Conservation (phyloP, 1,284 basidiomycete species). For the Ceratobasidium sp. region DNA sequence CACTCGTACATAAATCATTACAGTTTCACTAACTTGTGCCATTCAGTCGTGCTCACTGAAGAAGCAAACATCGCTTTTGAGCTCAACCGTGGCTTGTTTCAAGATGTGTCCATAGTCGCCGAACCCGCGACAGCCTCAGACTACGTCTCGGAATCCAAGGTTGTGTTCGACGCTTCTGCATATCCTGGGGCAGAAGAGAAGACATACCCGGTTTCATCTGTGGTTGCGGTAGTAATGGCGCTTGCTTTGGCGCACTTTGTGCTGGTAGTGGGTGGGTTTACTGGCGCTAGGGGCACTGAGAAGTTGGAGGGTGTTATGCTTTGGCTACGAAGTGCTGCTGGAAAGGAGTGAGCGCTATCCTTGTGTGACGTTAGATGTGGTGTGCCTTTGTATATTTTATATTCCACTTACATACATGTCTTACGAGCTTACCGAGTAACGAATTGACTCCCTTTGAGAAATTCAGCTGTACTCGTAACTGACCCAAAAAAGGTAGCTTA, state of each 20-base stretch:
- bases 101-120: slow-evolving; percentile 45
- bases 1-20: background rate
- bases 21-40: slow-evolving; percentile 45
- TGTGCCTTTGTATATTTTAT: no score
- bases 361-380: no score
- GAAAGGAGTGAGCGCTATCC: background rate
- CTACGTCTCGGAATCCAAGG: slow-evolving; percentile 53
- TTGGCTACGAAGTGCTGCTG: slow-evolving; percentile 57
- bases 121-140: slow-evolving; percentile 46
- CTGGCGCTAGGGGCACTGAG: slow-evolving; percentile 63
- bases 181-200: slow-evolving; percentile 47
- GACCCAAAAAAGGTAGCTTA: no score
- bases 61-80: slow-evolving; percentile 80
- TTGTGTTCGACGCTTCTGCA: slow-evolving; percentile 24
- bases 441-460: no score
- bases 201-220: slow-evolving; percentile 58
- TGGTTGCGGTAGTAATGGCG: slow-evolving; percentile 64
- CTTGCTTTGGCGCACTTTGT: slow-evolving; percentile 67
- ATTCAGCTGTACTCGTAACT: no score
- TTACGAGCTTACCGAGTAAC: no score
- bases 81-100: slow-evolving; percentile 75
- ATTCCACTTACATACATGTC: no score
- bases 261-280: slow-evolving; percentile 66
- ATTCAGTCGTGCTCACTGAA: slow-evolving; percentile 62
- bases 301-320: slow-evolving; percentile 63